Evolutionary conservation across 1,284 basidiomycete species (phyloP).

Genomic region (Ceratobasidium sp.): DNA sequence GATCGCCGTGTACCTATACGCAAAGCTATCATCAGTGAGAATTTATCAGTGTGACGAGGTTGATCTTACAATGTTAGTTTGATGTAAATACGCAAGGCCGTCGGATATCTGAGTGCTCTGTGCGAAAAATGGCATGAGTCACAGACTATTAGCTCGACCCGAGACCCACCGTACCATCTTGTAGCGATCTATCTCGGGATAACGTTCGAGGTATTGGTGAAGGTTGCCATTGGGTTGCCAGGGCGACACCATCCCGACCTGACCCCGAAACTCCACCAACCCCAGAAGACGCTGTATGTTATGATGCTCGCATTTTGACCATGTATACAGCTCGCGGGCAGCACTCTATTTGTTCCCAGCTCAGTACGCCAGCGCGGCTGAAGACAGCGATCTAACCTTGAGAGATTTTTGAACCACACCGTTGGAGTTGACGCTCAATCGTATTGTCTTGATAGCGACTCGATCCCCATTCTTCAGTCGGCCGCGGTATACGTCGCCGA

Average conservation of each 20-base stretch:
- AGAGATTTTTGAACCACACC: not conserved
- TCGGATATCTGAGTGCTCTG: too few relatives aligned
- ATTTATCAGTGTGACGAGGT: too few relatives aligned
- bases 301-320: constrained; percentile 11
- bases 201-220: not conserved
- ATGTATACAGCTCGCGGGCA: not conserved
- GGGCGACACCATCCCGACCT: not conserved
- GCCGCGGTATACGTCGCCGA: constrained; percentile 5
- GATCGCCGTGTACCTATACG: not conserved
- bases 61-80: too few relatives aligned
- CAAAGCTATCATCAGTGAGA: too few relatives aligned
- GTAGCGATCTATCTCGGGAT: not conserved
- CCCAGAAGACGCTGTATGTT: not conserved
- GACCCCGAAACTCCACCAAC: not conserved
- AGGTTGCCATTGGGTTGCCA: constrained; percentile 10
- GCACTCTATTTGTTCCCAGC: not conserved
- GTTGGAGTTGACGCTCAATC: not conserved
- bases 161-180: not conserved
- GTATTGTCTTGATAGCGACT: constrained; percentile 4
- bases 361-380: too few relatives aligned
- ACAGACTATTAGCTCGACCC: not conserved
- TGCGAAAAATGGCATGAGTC: not conserved
- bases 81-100: too few relatives aligned
- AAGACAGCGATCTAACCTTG: not conserved
- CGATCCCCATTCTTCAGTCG: not conserved